These are phyloP conservation scores for Daldinia sp. DNA, from an alignment of 2,329 filamentous ascomycete genomes.

Conservation along the genomic window DNA sequence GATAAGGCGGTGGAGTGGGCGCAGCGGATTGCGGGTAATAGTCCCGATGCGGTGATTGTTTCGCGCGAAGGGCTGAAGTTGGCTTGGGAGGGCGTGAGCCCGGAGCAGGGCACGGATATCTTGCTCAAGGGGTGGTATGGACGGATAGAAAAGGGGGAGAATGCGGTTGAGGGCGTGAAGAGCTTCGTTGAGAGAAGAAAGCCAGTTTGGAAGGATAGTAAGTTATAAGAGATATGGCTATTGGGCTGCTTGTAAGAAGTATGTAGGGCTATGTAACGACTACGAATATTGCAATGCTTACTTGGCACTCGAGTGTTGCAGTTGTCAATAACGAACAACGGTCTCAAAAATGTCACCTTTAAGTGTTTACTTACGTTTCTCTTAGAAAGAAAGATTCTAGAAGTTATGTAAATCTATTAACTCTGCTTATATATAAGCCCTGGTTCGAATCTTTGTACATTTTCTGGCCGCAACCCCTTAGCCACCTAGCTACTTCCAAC, in stretches of 20 bases:
- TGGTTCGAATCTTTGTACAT: no score
- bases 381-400: no score
- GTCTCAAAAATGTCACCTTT: no score
- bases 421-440: no score
- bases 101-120: constrained; percentile 67
- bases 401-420: no score
- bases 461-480: no score
- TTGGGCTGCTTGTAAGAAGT: background rate
- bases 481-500: no score
- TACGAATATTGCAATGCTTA: no score
- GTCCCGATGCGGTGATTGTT: constrained; percentile 80
- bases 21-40: constrained; percentile 67
- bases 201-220: constrained; percentile 72
- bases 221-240: constrained; percentile 56
- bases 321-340: no score
- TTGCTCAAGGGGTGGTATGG: constrained; percentile 66
- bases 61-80: constrained; percentile 74
- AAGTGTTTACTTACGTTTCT: no score
- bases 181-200: constrained; percentile 81
- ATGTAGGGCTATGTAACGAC: no score
- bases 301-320: no score
- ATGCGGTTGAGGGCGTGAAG: constrained; percentile 76
- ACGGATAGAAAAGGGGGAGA: constrained; percentile 70
- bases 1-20: constrained; percentile 69
- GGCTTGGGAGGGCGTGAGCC: constrained; percentile 75